Evolutionary conservation across 1,284 basidiomycete genomes (phyloP), one percentile per base, ranked within the genome.

Genomic region (Ustilago hordei): DNA sequence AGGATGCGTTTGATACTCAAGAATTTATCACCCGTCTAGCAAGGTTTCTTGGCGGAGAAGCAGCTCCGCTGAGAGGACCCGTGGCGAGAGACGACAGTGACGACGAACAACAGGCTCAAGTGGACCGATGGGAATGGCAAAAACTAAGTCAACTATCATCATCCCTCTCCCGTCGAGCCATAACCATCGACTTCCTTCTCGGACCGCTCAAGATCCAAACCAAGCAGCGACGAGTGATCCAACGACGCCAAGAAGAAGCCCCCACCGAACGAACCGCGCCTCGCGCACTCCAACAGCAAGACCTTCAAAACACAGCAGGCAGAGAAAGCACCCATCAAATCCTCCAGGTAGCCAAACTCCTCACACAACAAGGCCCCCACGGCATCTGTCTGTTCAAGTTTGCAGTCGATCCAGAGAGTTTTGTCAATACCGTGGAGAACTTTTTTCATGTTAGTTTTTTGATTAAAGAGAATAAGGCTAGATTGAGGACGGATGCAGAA

Each of bases 381-480:
- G 86, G 87, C 8, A 89, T 93, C 56, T 93, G 95, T 84, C 81
- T 96, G 86, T 95, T 96, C 88, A 87, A 88, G 69, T 93, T 97
- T 81, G 90, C 95, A 55, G 88, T 95, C 70, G 95, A 97, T 81
- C 95, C 95, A 8, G 86, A 91, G 38, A 92, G 93, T 79, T 97
- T 94, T 82, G 91, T 92, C 0, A 95, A 97, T 85, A 93, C 93
- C 0, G 93, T 97, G 23, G 95, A 97, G 87, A 97, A 97, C 84
- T 88, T 96, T 23, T 97, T 97, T 85, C 93, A 96, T 81, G 89
- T 96, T 2, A 95, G 94, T 0, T 97, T 97, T 87, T 88, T 95
- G 60, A 92, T 97, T 56, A 89, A 93, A 53, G 94, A 96, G 79
- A 93, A 92, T 13, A 91, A 90, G 81, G 93, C 91, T 55, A 91